These are phyloP conservation scores for Laburnicola sp. DNA, from an alignment of 2,329 filamentous ascomycete genomes.

Conservation along the genomic window DNA sequence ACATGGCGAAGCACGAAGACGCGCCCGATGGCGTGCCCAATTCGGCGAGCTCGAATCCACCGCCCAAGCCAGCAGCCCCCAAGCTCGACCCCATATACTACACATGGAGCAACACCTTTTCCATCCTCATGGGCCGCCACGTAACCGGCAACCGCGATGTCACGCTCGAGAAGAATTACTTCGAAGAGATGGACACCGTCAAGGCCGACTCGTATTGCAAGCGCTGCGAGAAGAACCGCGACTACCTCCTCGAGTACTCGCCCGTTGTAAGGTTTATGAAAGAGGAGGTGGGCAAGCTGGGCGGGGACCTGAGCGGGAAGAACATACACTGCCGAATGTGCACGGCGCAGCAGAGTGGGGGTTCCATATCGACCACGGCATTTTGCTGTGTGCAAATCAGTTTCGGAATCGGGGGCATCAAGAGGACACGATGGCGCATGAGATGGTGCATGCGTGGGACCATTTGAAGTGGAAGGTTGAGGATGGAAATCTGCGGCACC, in stretches of 20 bases:
- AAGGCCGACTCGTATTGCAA: slow-evolving; percentile 79
- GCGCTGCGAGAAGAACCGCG: slow-evolving; percentile 77
- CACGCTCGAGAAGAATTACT: slow-evolving; percentile 62
- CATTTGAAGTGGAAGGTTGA: slow-evolving; percentile 90
- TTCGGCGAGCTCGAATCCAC: slow-evolving; percentile 3
- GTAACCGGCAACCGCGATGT: slow-evolving; percentile 37
- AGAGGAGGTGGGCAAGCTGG: slow-evolving; percentile 77
- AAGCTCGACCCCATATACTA: slow-evolving; percentile 48
- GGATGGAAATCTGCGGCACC: slow-evolving; percentile 79
- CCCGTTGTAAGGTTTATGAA: slow-evolving; percentile 86
- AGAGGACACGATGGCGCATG: slow-evolving; percentile 93
- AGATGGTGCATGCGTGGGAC: slow-evolving; percentile 98
- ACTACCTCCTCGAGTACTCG: slow-evolving; percentile 81
- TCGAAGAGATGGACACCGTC: slow-evolving; percentile 71
- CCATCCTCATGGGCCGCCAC: slow-evolving; percentile 69
- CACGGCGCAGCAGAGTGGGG: slow-evolving; percentile 74
- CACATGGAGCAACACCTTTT: slow-evolving; percentile 83
- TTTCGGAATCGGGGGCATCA: slow-evolving; percentile 77
- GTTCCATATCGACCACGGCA: slow-evolving; percentile 84
- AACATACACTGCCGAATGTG: slow-evolving; percentile 87
- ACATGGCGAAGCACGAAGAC: slow-evolving; percentile 34
- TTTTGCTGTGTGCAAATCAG: slow-evolving; percentile 90
- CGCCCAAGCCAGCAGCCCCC: slow-evolving; percentile 22
- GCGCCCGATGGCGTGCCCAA: slow-evolving; percentile 31
- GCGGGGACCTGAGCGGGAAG: slow-evolving; percentile 69